These are phyloP conservation scores for Neurospora sp. DNA, from an alignment of 495 filamentous ascomycete genomes.

Conservation along the genomic window DNA sequence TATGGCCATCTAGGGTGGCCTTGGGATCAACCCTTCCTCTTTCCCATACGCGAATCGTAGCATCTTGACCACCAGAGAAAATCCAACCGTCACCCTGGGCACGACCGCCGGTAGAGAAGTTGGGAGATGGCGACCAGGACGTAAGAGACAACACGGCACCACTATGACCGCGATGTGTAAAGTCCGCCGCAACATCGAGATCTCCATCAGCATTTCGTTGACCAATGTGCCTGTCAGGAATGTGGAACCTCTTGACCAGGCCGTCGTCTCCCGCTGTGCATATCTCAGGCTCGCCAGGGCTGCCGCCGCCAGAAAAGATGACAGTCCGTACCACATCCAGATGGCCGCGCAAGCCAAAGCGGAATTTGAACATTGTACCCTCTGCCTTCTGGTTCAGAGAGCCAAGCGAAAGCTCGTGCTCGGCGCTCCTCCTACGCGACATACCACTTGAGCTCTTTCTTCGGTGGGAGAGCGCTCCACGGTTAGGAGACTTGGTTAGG, in stretches of 20 bases:
- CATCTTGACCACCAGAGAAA: slow-evolving; percentile 92
- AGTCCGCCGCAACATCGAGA: slow-evolving; percentile 83
- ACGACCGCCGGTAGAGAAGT: slow-evolving; percentile 79
- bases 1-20: slow-evolving; percentile 88
- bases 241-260: slow-evolving; percentile 91
- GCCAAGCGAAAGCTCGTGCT: slow-evolving; percentile 43
- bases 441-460: slow-evolving; percentile 68
- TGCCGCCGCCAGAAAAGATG: slow-evolving; percentile 92
- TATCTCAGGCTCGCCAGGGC: slow-evolving; percentile 88
- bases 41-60: slow-evolving; percentile 91
- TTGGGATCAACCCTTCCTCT: slow-evolving; percentile 88
- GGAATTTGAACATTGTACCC: slow-evolving; percentile 71
- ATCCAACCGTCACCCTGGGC: slow-evolving; percentile 89
- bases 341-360: slow-evolving; percentile 85
- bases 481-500: slow-evolving; percentile 67
- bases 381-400: slow-evolving; percentile 42
- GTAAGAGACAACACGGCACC: slow-evolving; percentile 83
- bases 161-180: slow-evolving; percentile 85
- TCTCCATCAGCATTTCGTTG: slow-evolving; percentile 47
- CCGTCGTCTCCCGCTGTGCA: slow-evolving; percentile 95
- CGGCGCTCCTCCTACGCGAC: slow-evolving; percentile 44
- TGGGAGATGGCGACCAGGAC: slow-evolving; percentile 72
- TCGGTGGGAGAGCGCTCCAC: slow-evolving; percentile 60
- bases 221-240: slow-evolving; percentile 56
- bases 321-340: slow-evolving; percentile 87